A percentile compares a stretch with the other conserved stretches of the same genome.
These are phyloP conservation scores for Eimeria maxima DNA, from an alignment of 169 alveolate genomes.

Conservation along the genomic window DNA sequence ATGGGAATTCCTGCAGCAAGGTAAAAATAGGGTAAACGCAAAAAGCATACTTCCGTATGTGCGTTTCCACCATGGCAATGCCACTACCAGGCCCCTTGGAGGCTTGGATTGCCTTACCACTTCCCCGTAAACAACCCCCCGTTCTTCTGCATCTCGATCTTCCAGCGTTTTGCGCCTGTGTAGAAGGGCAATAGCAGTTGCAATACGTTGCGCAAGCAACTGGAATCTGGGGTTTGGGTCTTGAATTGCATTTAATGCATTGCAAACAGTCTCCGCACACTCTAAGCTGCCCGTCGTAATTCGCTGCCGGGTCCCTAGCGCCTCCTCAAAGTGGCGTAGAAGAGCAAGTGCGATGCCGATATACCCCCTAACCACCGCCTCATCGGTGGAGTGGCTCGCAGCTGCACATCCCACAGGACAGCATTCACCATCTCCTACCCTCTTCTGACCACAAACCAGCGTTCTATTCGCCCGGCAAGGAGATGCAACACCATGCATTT, in stretches of 20 bases:
- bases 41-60: neutral
- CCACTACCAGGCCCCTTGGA: neutral
- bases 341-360: constrained; percentile 62
- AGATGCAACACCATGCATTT: neutral
- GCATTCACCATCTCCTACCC: neutral
- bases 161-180: constrained; percentile 56
- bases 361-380: constrained; percentile 11
- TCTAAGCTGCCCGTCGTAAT: constrained; percentile 49
- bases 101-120: neutral
- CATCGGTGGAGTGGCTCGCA: neutral
- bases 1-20: constrained; percentile 35
- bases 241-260: constrained; percentile 4
- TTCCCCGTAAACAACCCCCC: neutral
- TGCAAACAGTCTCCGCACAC: constrained; percentile 71
- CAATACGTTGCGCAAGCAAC: constrained; percentile 44
- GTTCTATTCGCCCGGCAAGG: neutral
- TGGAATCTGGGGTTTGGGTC: neutral
- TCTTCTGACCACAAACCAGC: neutral
- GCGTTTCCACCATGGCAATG: neutral
- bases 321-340: constrained; percentile 70
- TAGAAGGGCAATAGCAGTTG: constrained; percentile 7
- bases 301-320: constrained; percentile 63
- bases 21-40: neutral
- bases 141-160: constrained; percentile 13
- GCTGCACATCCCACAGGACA: constrained; percentile 1